A percentile compares a stretch with the other conserved stretches of the same genome.
Conservation (phyloP, 371 early-diverging fungal species). For the Mucor circinelloides region DNA sequence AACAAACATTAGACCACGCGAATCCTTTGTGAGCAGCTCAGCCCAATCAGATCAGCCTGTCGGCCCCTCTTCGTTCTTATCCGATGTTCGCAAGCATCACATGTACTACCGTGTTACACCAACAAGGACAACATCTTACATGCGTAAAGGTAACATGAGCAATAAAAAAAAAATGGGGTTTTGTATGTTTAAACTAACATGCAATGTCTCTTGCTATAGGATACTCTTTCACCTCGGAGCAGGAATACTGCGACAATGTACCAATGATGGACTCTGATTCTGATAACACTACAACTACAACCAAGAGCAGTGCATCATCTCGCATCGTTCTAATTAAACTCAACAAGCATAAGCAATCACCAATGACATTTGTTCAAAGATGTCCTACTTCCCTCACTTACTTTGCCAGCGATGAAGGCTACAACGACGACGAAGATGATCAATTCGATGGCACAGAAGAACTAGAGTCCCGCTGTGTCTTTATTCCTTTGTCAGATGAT, state of each 20-base stretch:
- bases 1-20: conserved; percentile 6
- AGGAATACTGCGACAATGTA: neutral
- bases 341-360: conserved; percentile 3
- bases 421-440: conserved; percentile 20
- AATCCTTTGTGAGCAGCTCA: conserved; percentile 1
- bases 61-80: conserved; percentile 25
- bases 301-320: conserved; percentile 6
- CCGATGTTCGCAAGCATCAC: conserved; percentile 6
- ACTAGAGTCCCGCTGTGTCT: conserved; percentile 23
- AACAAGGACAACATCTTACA: neutral
- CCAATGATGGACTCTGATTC: conserved; percentile 11
- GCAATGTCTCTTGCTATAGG: neutral
- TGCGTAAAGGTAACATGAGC: conserved; percentile 3
- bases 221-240: neutral
- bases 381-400: conserved; percentile 8
- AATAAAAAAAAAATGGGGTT: neutral
- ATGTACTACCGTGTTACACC: conserved; percentile 13
- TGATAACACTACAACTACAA: neutral
- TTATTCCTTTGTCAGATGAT: conserved; percentile 15
- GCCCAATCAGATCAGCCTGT: conserved; percentile 15
- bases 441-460: neutral
- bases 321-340: conserved; percentile 19
- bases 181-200: neutral
- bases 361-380: neutral
- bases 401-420: conserved; percentile 29